Evolutionary conservation across 1,139 yeast species (phyloP), one percentile per base, ranked within the genome.

Genomic region (Hanseniaspora gamundiae): DNA sequence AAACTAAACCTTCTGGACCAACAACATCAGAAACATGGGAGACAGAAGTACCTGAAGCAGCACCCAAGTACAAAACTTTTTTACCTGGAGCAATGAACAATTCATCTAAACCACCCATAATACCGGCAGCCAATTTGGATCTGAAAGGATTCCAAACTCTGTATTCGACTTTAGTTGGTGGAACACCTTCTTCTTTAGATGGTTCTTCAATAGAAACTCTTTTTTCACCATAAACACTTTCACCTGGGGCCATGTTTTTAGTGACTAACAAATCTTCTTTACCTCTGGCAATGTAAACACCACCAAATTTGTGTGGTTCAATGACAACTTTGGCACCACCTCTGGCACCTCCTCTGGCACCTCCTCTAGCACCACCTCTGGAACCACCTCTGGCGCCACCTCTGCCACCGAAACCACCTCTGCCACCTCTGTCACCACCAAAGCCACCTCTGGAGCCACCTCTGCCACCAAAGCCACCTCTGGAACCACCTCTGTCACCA

Each of bases 91-190:
- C 94, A 68, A 91, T 83, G 71, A 87, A 94, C 59, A 93, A 71
- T 71, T 93, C 96, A 66, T 91, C 98, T 58, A 91, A 72, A 80
- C 98, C 98, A 71, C 98, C 98, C 87, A 91, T 84, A 58, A 91
- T 85, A 84, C 98, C 98, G 51, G 98, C 98, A 65, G 98, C 98
- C 73, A 91, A 75, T 78, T 91, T 91, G 52, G 97, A 91, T 81
- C 98, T 82, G 82, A 91, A 91, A 53, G 98, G 98, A 71, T 91
- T 91, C 99, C 99, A 91, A 55, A 91, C 98, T 78, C 98, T 88
- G 80, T 91, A 91, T 73, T 91, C 98, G 51, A 79, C 76, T 76
- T 91, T 91, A 63, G 96, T 87, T 53, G 95, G 82, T 54, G 95
- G 93, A 47, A 73, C 82, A 61, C 82, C 82, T 61, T 83, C 94